These are phyloP conservation scores for Amanita fuliginea DNA, from an alignment of 768 basidiomycete genomes.

Conservation along the genomic window DNA sequence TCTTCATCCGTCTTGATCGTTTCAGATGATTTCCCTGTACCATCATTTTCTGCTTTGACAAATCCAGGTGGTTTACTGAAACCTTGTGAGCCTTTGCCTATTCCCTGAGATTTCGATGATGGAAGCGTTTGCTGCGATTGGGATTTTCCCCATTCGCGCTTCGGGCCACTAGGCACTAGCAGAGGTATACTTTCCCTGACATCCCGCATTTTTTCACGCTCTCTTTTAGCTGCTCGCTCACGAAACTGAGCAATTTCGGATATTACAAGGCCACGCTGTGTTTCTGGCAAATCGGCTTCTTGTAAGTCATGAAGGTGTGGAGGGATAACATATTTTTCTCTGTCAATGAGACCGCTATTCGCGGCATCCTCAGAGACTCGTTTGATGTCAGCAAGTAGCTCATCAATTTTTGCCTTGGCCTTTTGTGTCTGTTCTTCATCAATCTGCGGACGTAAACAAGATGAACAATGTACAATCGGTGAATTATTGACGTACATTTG, in stretches of 20 bases:
- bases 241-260: conserved; percentile 96
- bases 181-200: conserved; percentile 47
- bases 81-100: conserved; percentile 60
- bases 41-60: conserved; percentile 52
- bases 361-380: conserved; percentile 65
- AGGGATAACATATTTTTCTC: conserved; percentile 84
- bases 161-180: conserved; percentile 60
- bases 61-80: conserved; percentile 78
- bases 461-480: not conserved
- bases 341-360: conserved; percentile 62
- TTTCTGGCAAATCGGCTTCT: conserved; percentile 95
- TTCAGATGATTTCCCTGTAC: conserved; percentile 16
- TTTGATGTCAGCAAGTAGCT: conserved; percentile 62
- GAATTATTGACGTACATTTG: conserved; percentile 42
- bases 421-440: conserved; percentile 58
- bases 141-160: conserved; percentile 74
- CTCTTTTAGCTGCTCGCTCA: conserved; percentile 85
- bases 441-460: conserved; percentile 28
- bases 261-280: conserved; percentile 83
- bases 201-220: conserved; percentile 81
- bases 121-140: conserved; percentile 25
- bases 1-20: conserved; percentile 63
- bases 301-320: conserved; percentile 96
- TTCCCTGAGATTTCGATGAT: conserved; percentile 34
- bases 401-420: conserved; percentile 54